phyloP scores from a whole-genome alignment of 179 eudicot species.

The Corrigiola litoralis region DNA sequence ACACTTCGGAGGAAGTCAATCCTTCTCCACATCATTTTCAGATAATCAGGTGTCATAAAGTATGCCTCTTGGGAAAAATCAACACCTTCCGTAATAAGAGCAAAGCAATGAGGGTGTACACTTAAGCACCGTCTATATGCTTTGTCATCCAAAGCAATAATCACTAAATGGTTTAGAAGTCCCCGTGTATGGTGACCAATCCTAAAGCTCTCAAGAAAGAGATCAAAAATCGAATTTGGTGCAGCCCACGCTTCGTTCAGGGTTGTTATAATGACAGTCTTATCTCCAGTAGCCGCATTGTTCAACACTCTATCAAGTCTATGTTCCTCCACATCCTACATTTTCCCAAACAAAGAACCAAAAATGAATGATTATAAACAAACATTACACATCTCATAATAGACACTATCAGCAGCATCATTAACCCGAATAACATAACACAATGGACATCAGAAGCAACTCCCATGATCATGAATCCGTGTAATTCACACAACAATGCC shows the following conservation, averaged over 20 bases:
- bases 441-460: too few relatives aligned
- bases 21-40: conserved; percentile 83
- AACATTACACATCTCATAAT: too few relatives aligned
- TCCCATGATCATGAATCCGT: too few relatives aligned
- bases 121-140: conserved; percentile 56
- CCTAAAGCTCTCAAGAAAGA: conserved; percentile 71
- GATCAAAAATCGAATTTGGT: conserved; percentile 60
- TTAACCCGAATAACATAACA: too few relatives aligned
- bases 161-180: conserved; percentile 64
- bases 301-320: conserved; percentile 59
- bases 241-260: conserved; percentile 81
- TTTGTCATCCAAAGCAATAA: conserved; percentile 66
- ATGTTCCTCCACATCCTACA: conserved; percentile 43
- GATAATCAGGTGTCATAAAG: conserved; percentile 73
- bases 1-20: conserved; percentile 60
- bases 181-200: conserved; percentile 54
- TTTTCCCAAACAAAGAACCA: neutral
- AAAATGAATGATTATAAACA: neutral
- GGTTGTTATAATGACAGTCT: conserved; percentile 65
- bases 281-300: conserved; percentile 60
- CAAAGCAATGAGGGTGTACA: conserved; percentile 55
- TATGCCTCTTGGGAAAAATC: conserved; percentile 71
- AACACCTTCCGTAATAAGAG: conserved; percentile 53
- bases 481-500: too few relatives aligned
- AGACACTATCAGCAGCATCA: neutral